phyloP scores from a whole-genome alignment of 345 rosid species.

The Eucalyptus microcorys region DNA sequence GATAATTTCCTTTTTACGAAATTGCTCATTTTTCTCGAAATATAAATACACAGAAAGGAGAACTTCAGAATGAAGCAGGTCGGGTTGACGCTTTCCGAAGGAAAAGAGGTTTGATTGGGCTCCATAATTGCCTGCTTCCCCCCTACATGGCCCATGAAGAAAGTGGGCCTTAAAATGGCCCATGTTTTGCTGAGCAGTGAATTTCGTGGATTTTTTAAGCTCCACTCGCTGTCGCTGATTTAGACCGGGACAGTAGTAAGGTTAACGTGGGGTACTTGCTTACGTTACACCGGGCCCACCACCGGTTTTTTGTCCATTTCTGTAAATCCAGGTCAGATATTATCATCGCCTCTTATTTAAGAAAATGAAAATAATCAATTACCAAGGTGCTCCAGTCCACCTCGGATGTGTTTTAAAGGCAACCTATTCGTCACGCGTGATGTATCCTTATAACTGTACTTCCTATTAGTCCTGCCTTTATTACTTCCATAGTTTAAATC shows the following conservation, averaged over 20 bases:
- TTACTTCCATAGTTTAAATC: not conserved
- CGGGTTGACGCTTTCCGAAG: not conserved
- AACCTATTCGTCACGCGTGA: not conserved
- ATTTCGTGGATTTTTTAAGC: not conserved
- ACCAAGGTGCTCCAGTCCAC: not conserved
- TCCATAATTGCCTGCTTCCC: not conserved
- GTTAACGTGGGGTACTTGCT: not conserved
- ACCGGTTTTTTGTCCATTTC: not conserved
- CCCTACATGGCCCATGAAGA: not conserved
- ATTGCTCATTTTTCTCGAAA: not conserved
- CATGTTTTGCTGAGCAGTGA: not conserved
- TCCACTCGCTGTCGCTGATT: not conserved
- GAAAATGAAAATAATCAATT: not conserved
- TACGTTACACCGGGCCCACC: not conserved
- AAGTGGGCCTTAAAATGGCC: not conserved
- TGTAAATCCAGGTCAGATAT: not conserved
- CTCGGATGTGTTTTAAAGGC: not conserved
- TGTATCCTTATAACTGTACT: not conserved
- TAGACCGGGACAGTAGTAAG: not conserved
- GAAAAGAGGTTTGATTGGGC: not conserved
- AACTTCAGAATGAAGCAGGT: not conserved
- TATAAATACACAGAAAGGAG: not conserved
- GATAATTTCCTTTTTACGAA: not conserved
- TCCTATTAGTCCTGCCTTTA: not conserved
- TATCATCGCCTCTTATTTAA: not conserved